Base-by-base conservation (phyloP, 1,284 basidiomycete species). In the Rhizopogon hawkerae region DNA sequence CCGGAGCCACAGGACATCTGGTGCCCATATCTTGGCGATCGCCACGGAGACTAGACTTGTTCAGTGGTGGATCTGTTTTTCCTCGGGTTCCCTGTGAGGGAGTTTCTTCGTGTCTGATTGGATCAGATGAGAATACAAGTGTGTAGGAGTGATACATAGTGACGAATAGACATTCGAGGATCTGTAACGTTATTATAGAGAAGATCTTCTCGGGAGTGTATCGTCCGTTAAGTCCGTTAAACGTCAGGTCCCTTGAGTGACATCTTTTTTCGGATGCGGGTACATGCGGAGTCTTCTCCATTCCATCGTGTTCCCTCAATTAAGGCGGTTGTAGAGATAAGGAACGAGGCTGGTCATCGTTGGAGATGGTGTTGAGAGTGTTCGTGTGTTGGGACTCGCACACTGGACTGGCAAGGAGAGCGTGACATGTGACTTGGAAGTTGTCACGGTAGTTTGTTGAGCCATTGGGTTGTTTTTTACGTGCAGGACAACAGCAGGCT, bases 391-490 rank as follows among this genome's bases (percentile, higher is more conserved):
- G 21, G 21, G 21, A 21, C 21, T 21, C 4, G 3, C 21, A 21
- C 21, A 5, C 4, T 21, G 18, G 18, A 26, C 7, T 26, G 16
- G 24, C 24, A 16, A 16, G 42, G 36, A 31, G 35, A 16, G 51
- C 58, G 60, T 61, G 60, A 61, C 60, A 21, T 51, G 60, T 61
- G 60, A 61, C 60, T 49, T 3, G 46, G 10, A 49, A 47, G 39
- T 4, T 59, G 60, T 61, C 48, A 59, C 58, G 8, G 18, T 13
- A 31, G 51, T 47, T 47, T 35, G 51, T 48, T 41, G 51, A 42
- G 29, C 41, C 42, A 44, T 26, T 34, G 29, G 44, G 43, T 52
- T 52, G 42, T 47, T 53, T 54, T 54, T 54, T 51, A 31, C 46
- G 48, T 37, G 31, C 51, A 33, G 46, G 29, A 31, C 29, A 11